Base-by-base conservation (phyloP, 495 filamentous ascomycete genomes). In the Usnea hakonensis region DNA sequence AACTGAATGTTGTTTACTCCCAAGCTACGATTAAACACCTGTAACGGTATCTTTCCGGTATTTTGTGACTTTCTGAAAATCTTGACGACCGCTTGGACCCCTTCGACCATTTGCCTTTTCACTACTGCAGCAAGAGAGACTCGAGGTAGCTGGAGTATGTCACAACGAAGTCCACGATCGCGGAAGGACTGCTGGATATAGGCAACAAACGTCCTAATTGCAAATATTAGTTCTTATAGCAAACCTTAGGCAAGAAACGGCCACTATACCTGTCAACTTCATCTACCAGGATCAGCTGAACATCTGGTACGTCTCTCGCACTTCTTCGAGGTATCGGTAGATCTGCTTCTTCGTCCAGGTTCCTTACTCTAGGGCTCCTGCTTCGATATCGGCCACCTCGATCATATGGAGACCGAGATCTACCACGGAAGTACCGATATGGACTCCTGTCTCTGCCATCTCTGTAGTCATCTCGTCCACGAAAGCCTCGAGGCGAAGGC, bases 51-150 rank as follows among this genome's bases (percentile, higher is more conserved):
- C 65, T 85, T 88, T 54, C 86, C 84, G 2, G 79, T 82, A 36
- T 78, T 76, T 66, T 95, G 88, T 33, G 88, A 82, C 48, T 76
- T 73, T 9, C 80, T 76, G 41, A 86, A 85, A 19, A 98, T 82
- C 60, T 89, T 86, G 19, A 87, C 84, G 26, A 97, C 87, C 28
- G 88, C 94, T 50, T 86, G 84, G 17, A 98, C 94, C 26, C 94
- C 92, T 73, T 97, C 93, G 33, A 90, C 70, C 44, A 94, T 88
- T 71, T 95, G 91, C 59, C 90, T 83, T 64, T 89, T 85, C 55
- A 97, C 81, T 14, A 96, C 85, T 2, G 86, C 84, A 44, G 83
- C 82, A 41, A 92, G 83, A 36, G 86, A 81, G 37, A 95, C 84
- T 28, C 90, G 84, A n/a, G 91, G 87, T 16, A 96, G 76, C 33